Conservation (phyloP, 2,329 filamentous ascomycete genomes). For the Talaromyces sp. region DNA sequence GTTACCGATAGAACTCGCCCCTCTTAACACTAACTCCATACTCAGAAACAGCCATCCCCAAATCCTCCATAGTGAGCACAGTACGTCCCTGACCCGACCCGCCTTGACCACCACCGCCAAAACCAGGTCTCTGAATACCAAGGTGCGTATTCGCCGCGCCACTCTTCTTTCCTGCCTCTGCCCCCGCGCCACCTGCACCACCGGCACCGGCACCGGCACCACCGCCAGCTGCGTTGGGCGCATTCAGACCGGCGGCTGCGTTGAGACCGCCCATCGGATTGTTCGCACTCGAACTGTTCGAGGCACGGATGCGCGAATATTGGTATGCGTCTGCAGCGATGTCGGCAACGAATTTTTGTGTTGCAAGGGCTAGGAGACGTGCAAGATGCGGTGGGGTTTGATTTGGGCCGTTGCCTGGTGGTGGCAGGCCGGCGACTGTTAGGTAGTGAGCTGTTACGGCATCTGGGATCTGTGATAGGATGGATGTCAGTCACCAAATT, state of each 20-base stretch:
- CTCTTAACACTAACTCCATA: slow-evolving; percentile 97
- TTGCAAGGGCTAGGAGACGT: slow-evolving; percentile 90
- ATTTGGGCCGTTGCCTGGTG: slow-evolving; percentile 76
- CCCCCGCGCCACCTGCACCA: slow-evolving; percentile 29
- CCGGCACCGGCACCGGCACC: slow-evolving; percentile 46
- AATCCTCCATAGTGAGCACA: slow-evolving; percentile 95
- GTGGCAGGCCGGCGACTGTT: slow-evolving; percentile 88
- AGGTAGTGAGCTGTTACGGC: slow-evolving; percentile 98
- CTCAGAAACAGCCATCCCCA: slow-evolving; percentile 96
- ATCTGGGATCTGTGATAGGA: slow-evolving; percentile 88
- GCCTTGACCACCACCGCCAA: slow-evolving; percentile 82
- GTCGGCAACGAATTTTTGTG: slow-evolving; percentile 97
- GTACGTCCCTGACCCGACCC: slow-evolving; percentile 78
- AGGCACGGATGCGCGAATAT: slow-evolving; percentile 92
- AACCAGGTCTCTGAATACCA: slow-evolving; percentile 72
- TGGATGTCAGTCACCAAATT: background rate
- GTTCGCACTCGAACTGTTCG: slow-evolving; percentile 76
- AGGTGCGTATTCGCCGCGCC: slow-evolving; percentile 52
- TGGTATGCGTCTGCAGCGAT: slow-evolving; percentile 97
- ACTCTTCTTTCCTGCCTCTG: slow-evolving; percentile 42
- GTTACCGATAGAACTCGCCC: slow-evolving; percentile 88
- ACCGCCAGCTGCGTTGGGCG: slow-evolving; percentile 47
- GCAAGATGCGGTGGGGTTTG: slow-evolving; percentile 73
- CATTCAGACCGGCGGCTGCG: slow-evolving; percentile 55
- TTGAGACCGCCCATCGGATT: slow-evolving; percentile 87